phyloP scores from a whole-genome alignment of 306 rosid genomes.

The Fagus sylvatica region DNA sequence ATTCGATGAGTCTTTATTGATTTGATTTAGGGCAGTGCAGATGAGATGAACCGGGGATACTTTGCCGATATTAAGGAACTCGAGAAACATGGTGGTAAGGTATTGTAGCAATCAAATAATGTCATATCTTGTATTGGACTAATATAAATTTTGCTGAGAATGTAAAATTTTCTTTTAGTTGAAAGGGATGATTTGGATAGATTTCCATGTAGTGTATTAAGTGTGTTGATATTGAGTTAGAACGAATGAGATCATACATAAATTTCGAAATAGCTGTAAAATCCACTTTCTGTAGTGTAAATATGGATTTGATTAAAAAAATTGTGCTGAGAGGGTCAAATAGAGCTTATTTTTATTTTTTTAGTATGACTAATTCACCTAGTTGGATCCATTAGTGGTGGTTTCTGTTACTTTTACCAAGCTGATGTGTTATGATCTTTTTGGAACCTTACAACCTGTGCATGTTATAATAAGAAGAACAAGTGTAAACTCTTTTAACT shows the following conservation, averaged over 20 bases:
- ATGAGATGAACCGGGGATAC: conserved; percentile 87
- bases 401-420: background rate
- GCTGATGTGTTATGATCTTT: background rate
- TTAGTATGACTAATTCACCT: background rate
- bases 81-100: conserved; percentile 88
- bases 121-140: background rate
- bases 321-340: background rate
- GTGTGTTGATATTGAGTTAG: background rate
- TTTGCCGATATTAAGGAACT: conserved; percentile 78
- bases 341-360: background rate
- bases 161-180: background rate
- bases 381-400: background rate
- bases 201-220: background rate
- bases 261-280: background rate
- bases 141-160: background rate
- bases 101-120: conserved; percentile 13
- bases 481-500: too few species aligned
- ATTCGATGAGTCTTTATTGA: conserved; percentile 26
- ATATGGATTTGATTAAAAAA: background rate
- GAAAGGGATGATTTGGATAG: background rate
- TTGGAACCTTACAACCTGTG: background rate
- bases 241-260: background rate
- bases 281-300: background rate
- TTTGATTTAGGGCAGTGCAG: conserved; percentile 62
- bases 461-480: background rate